Conservation (phyloP, 495 filamentous ascomycete species). For the Pseudotulostoma volvatum region DNA sequence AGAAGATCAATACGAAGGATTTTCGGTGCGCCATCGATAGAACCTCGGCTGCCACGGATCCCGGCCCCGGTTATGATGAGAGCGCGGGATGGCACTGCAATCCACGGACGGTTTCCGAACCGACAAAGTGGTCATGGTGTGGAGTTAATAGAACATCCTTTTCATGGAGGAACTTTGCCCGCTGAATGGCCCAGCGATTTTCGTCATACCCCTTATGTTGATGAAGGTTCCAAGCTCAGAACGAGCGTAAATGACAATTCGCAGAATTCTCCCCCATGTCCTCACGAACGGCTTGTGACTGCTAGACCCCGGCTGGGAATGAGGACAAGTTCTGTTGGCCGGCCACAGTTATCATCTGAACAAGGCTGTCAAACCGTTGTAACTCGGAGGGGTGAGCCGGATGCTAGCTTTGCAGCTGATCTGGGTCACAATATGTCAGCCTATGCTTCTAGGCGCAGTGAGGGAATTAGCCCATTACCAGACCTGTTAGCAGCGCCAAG, state of each 20-base stretch:
- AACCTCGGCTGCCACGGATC: not conserved
- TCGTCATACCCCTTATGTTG: constrained; percentile 1
- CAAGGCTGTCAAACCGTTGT: too few relatives aligned
- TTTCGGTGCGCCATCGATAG: constrained; percentile 9
- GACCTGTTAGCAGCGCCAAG: not conserved
- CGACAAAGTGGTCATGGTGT: constrained; percentile 26
- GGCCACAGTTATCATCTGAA: too few relatives aligned
- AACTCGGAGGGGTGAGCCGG: too few relatives aligned
- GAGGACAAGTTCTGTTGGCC: too few relatives aligned
- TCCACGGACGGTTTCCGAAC: constrained; percentile 23
- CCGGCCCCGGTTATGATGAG: constrained; percentile 12
- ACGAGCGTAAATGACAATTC: not conserved
- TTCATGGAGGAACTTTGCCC: constrained; percentile 15
- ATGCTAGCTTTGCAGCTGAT: too few relatives aligned
- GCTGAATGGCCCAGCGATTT: constrained; percentile 3
- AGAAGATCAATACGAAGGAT: constrained; percentile 15
- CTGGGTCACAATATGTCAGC: not conserved
- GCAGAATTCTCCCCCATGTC: not conserved
- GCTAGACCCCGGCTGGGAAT: not conserved
- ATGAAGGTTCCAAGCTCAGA: not conserved
- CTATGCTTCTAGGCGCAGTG: not conserved
- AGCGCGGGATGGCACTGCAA: constrained; percentile 22
- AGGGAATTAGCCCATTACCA: not conserved
- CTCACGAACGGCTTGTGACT: not conserved
- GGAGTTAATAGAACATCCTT: constrained; percentile 16